These are phyloP conservation scores for Pseudozyma thailandica DNA, from an alignment of 1,284 basidiomycete genomes.

Conservation along the genomic window DNA sequence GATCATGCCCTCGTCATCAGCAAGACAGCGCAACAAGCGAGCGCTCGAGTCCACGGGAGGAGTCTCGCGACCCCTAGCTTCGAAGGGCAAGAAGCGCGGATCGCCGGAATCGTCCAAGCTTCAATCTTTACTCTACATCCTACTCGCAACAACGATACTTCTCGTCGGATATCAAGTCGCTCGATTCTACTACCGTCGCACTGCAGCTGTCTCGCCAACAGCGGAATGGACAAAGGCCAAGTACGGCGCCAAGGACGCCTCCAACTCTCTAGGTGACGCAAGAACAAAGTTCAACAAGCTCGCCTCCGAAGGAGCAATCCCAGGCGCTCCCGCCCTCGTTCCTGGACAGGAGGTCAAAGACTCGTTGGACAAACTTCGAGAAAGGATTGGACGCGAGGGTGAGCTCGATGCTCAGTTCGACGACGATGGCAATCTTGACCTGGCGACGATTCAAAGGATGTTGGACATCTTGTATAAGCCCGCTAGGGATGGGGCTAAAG, in stretches of 20 bases:
- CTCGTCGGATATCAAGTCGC: slow-evolving; percentile 34
- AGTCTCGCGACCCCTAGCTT: slow-evolving; percentile 15
- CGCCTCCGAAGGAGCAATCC: slow-evolving; percentile 29
- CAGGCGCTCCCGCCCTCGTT: slow-evolving; percentile 36
- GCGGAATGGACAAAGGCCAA: slow-evolving; percentile 41
- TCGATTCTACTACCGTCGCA: slow-evolving; percentile 40
- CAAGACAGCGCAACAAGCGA: slow-evolving; percentile 48
- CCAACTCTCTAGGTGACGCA: slow-evolving; percentile 15
- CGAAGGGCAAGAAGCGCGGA: slow-evolving; percentile 16
- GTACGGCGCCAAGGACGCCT: slow-evolving; percentile 21
- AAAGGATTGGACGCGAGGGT: slow-evolving; percentile 33
- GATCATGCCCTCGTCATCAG: slow-evolving; percentile 36
- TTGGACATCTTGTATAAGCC: slow-evolving; percentile 57
- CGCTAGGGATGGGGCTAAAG: slow-evolving; percentile 31
- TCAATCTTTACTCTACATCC: slow-evolving; percentile 36
- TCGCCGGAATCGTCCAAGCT: slow-evolving; percentile 19
- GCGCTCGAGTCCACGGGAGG: slow-evolving; percentile 35
- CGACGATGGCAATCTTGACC: slow-evolving; percentile 56
- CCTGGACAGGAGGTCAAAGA: slow-evolving; percentile 36
- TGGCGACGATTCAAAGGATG: slow-evolving; percentile 59
- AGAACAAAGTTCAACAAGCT: slow-evolving; percentile 40
- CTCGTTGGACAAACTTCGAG: slow-evolving; percentile 26
- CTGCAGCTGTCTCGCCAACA: slow-evolving; percentile 25
- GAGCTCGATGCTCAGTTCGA: slow-evolving; percentile 55
- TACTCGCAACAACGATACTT: slow-evolving; percentile 30